These are phyloP conservation scores for Podospora fimiseda DNA, from an alignment of 495 filamentous ascomycete genomes.

Conservation along the genomic window DNA sequence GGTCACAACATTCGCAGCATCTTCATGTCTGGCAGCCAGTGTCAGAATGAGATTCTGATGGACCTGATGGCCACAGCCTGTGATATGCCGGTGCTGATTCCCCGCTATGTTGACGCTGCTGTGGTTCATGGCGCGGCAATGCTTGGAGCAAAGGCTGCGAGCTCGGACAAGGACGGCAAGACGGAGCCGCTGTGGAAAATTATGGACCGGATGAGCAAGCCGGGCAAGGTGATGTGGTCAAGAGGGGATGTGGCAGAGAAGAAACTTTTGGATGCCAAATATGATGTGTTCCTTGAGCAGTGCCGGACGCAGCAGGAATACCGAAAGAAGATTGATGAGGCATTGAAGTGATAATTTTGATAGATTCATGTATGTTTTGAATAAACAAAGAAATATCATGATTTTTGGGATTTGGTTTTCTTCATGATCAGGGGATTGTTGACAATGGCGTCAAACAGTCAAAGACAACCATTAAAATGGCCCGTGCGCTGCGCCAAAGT, in stretches of 20 bases:
- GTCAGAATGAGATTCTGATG: constrained; percentile 91
- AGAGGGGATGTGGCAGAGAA: constrained; percentile 63
- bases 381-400: not conserved
- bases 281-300: constrained; percentile 74
- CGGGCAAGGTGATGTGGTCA: constrained; percentile 75
- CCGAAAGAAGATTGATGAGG: constrained; percentile 59
- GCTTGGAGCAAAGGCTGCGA: constrained; percentile 93
- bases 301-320: constrained; percentile 70
- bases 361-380: not conserved
- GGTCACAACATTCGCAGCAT: constrained; percentile 84
- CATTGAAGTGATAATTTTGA: constrained; percentile 30
- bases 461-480: too few species aligned
- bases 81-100: constrained; percentile 85
- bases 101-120: constrained; percentile 88
- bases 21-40: constrained; percentile 97
- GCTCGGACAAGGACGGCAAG: constrained; percentile 62
- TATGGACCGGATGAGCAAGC: constrained; percentile 96
- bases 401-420: not conserved
- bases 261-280: constrained; percentile 77
- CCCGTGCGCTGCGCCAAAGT: not conserved
- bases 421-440: not conserved
- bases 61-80: constrained; percentile 83
- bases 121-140: constrained; percentile 95
- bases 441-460: too few species aligned
- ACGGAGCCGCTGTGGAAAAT: constrained; percentile 88